These are phyloP conservation scores for Sextonia rubra DNA, from an alignment of 164 flowering plant species.

Conservation along the genomic window DNA sequence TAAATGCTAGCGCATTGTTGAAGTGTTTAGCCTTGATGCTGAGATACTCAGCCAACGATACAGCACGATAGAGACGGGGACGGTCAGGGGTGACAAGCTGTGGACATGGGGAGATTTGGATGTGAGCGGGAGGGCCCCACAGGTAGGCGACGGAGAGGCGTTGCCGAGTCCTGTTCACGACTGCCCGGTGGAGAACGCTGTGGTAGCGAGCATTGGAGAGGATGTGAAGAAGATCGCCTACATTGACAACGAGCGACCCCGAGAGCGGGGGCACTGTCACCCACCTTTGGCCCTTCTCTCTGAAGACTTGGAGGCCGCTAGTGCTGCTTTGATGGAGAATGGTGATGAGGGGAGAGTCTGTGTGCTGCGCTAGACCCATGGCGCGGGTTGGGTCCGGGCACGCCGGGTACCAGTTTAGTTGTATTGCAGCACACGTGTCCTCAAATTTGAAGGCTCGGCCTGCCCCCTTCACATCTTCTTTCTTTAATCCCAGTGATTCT, in stretches of 20 bases:
- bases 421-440: conserved; percentile 41
- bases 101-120: conserved; percentile 42
- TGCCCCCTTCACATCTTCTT: conserved; percentile 63
- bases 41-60: conserved; percentile 77
- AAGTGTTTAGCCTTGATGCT: conserved; percentile 67
- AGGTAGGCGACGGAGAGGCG: conserved; percentile 60
- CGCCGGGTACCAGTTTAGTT: conserved; percentile 79
- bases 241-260: conserved; percentile 65
- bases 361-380: conserved; percentile 93
- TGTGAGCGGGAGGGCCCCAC: conserved; percentile 43
- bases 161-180: conserved; percentile 38
- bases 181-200: conserved; percentile 57
- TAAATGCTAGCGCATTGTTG: conserved; percentile 59
- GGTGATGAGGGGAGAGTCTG: conserved; percentile 84
- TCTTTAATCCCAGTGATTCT: conserved; percentile 49
- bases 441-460: conserved; percentile 32
- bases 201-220: conserved; percentile 62
- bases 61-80: conserved; percentile 54
- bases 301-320: conserved; percentile 67
- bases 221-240: conserved; percentile 88
- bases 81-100: conserved; percentile 36
- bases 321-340: conserved; percentile 73
- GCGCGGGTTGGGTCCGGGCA: conserved; percentile 92
- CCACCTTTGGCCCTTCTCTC: conserved; percentile 53
- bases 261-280: conserved; percentile 61